Conservation (phyloP, 176 grass and related monocot species). For the Eragrostis nindensis region DNA sequence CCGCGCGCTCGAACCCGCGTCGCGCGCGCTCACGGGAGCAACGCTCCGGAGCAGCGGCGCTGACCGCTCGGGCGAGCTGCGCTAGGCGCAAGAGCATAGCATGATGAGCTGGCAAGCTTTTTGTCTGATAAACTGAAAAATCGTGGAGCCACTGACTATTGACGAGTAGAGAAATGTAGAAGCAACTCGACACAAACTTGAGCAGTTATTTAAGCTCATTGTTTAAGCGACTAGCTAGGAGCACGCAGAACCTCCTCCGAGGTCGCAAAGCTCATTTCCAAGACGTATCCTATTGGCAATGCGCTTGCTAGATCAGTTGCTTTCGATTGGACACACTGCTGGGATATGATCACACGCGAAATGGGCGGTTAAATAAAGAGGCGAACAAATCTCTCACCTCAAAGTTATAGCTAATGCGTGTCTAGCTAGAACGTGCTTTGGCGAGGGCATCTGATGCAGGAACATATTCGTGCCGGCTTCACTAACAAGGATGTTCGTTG, state of each 20-base stretch:
- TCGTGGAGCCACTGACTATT: neutral
- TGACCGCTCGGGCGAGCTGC: no score
- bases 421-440: slow-evolving; percentile 43
- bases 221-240: neutral
- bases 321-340: neutral
- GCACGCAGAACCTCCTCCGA: neutral
- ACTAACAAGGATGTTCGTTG: slow-evolving; percentile 35
- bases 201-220: neutral
- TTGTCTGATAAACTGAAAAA: neutral
- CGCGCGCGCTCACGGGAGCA: no score
- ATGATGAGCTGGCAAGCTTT: neutral
- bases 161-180: neutral
- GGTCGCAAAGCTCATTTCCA: neutral
- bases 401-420: slow-evolving; percentile 39
- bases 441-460: slow-evolving; percentile 44
- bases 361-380: slow-evolving; percentile 11
- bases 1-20: no score
- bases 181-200: neutral
- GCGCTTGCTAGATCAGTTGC: neutral
- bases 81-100: no score
- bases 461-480: slow-evolving; percentile 52
- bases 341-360: slow-evolving; percentile 13
- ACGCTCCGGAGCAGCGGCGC: no score
- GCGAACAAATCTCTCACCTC: slow-evolving; percentile 18
- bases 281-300: neutral